phyloP scores from a whole-genome alignment of 2,329 filamentous ascomycete genomes.

The Penicillium brasilianum region DNA sequence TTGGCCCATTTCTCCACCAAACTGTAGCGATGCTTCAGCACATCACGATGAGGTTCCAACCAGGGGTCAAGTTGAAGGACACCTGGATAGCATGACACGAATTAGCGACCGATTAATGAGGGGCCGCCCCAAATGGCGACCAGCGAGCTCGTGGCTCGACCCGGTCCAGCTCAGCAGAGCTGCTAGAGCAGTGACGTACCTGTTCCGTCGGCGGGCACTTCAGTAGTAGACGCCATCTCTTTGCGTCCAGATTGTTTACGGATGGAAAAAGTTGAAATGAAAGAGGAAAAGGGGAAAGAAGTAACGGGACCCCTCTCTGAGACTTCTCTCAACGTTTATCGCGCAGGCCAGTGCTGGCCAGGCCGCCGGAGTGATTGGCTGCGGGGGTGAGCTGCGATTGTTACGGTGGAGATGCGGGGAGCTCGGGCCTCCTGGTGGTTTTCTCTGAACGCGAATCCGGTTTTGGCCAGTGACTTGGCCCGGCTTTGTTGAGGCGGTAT shows the following conservation, averaged over 20 bases:
- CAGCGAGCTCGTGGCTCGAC: not conserved
- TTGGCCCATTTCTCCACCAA: constrained; percentile 87
- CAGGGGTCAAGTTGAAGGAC: constrained; percentile 87
- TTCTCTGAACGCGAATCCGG: constrained; percentile 14
- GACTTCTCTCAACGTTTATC: constrained; percentile 15
- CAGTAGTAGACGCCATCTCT: constrained; percentile 28
- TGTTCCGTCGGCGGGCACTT: constrained; percentile 28
- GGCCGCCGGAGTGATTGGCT: constrained; percentile 13
- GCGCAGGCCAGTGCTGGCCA: not conserved
- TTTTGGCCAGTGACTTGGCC: not conserved
- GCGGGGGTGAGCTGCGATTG: constrained; percentile 11
- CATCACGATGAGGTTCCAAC: constrained; percentile 81
- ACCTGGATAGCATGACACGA: constrained; percentile 57
- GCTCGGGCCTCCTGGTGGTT: constrained; percentile 23
- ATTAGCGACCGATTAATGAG: not conserved
- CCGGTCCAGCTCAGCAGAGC: not conserved
- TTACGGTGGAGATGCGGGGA: constrained; percentile 21
- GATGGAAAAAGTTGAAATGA: constrained; percentile 6
- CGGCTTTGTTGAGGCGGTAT: not conserved
- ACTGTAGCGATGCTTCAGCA: constrained; percentile 74
- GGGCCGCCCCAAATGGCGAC: not conserved
- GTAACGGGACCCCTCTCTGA: constrained; percentile 6
- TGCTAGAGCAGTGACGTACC: constrained; percentile 15
- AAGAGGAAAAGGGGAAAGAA: constrained; percentile 14
- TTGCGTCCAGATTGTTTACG: not conserved